A percentile compares a stretch with the other conserved stretches of the same genome.
These are phyloP conservation scores for Candida sakaeoensis DNA, from an alignment of 805 yeast genomes.

Conservation along the genomic window DNA sequence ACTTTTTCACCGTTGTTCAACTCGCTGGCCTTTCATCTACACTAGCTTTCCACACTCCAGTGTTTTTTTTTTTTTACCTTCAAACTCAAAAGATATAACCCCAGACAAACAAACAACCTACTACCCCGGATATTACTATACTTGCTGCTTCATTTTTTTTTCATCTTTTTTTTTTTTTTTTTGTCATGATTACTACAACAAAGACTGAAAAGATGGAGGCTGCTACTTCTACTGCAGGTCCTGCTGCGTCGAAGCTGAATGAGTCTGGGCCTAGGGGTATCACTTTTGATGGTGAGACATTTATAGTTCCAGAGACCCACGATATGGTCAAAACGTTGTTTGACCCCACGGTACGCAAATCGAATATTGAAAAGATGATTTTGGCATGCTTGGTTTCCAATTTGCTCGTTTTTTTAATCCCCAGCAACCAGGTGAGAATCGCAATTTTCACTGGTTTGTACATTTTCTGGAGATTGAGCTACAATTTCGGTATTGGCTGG, in stretches of 20 bases:
- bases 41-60: no score
- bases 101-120: no score
- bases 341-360: slow-evolving; percentile 70
- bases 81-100: no score
- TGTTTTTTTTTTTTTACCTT: no score
- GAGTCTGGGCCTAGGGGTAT: slow-evolving; percentile 35
- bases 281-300: slow-evolving; percentile 42
- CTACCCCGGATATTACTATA: no score
- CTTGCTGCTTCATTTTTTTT: no score
- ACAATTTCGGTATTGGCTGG: slow-evolving; percentile 78
- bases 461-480: slow-evolving; percentile 69
- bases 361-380: slow-evolving; percentile 61
- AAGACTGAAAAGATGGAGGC: slow-evolving; percentile 1
- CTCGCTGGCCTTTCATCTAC: no score
- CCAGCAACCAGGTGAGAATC: slow-evolving; percentile 22
- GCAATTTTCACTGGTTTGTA: slow-evolving; percentile 51
- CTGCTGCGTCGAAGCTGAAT: neutral
- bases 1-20: no score
- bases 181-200: neutral
- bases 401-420: slow-evolving; percentile 27
- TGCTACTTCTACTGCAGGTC: no score
- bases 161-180: neutral
- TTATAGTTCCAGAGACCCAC: slow-evolving; percentile 60
- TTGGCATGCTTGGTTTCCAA: slow-evolving; percentile 36
- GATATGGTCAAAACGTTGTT: slow-evolving; percentile 81